These are phyloP conservation scores for Cordyceps tenuipes DNA, from an alignment of 2,329 filamentous ascomycete species.

Conservation along the genomic window DNA sequence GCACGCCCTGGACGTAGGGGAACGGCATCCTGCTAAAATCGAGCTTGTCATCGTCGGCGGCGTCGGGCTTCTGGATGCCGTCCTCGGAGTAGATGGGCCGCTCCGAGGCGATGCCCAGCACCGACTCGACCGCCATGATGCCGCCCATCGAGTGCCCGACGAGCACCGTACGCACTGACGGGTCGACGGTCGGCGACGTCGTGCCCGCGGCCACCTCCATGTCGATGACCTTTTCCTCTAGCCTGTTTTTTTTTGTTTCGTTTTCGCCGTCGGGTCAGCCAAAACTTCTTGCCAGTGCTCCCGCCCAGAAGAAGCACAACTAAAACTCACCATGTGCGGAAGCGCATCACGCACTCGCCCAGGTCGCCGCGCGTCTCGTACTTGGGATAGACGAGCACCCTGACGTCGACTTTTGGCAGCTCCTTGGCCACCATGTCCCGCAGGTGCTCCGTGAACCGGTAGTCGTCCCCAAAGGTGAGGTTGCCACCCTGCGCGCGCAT, in stretches of 20 bases:
- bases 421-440: slow-evolving; percentile 53
- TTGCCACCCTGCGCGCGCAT: slow-evolving; percentile 54
- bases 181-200: slow-evolving; percentile 76
- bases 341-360: slow-evolving; percentile 59
- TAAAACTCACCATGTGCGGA: slow-evolving; percentile 60
- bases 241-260: too few relatives aligned
- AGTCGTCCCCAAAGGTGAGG: slow-evolving; percentile 61
- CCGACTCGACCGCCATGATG: slow-evolving; percentile 85
- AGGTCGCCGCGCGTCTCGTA: slow-evolving; percentile 78
- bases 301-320: too few relatives aligned
- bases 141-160: slow-evolving; percentile 88
- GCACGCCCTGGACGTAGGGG: slow-evolving; percentile 79
- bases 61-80: slow-evolving; percentile 29
- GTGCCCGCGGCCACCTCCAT: slow-evolving; percentile 77
- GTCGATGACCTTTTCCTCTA: slow-evolving; percentile 88
- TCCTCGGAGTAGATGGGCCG: slow-evolving; percentile 42
- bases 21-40: slow-evolving; percentile 69
- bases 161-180: slow-evolving; percentile 72
- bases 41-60: slow-evolving; percentile 11
- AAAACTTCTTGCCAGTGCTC: neutral
- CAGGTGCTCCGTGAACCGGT: slow-evolving; percentile 64
- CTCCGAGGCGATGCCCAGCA: slow-evolving; percentile 60
- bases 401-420: slow-evolving; percentile 61
- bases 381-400: slow-evolving; percentile 64
- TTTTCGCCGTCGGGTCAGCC: too few relatives aligned